A percentile compares a stretch with the other conserved stretches of the same genome.
Conservation (phyloP, 768 basidiomycete genomes). For the Rhizopogon vinicolor region DNA sequence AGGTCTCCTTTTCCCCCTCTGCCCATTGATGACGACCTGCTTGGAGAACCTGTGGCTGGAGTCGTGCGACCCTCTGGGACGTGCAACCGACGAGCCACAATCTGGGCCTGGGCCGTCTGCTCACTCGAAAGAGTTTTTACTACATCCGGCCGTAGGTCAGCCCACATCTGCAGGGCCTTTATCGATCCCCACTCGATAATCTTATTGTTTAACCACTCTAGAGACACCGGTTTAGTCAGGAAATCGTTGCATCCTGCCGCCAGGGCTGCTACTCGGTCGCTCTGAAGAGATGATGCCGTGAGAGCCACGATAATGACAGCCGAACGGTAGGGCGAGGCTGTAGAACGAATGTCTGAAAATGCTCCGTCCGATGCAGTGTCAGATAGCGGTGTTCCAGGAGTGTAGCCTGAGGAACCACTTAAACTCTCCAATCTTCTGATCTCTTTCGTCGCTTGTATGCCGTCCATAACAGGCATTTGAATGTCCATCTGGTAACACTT, state of each 20-base stretch:
- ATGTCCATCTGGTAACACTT: slow-evolving; percentile 88
- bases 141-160: slow-evolving; percentile 66
- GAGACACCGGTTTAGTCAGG: slow-evolving; percentile 92
- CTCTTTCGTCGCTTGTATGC: slow-evolving; percentile 94
- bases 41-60: slow-evolving; percentile 28
- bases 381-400: slow-evolving; percentile 61
- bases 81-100: slow-evolving; percentile 42
- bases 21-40: slow-evolving; percentile 34
- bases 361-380: slow-evolving; percentile 60
- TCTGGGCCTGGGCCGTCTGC: slow-evolving; percentile 44
- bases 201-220: slow-evolving; percentile 95
- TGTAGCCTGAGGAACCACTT: slow-evolving; percentile 61
- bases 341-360: slow-evolving; percentile 41
- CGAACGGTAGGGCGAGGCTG: slow-evolving; percentile 72
- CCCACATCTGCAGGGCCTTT: slow-evolving; percentile 91
- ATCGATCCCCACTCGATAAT: slow-evolving; percentile 99
- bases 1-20: slow-evolving; percentile 14
- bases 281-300: slow-evolving; percentile 92
- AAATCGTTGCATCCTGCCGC: slow-evolving; percentile 99
- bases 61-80: slow-evolving; percentile 43
- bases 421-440: slow-evolving; percentile 81
- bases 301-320: slow-evolving; percentile 99
- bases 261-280: slow-evolving; percentile 94
- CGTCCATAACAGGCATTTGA: slow-evolving; percentile 99
- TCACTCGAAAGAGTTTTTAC: slow-evolving; percentile 42